Evolutionary conservation across 228 moss, liverwort and hornwort genomes (phyloP), one percentile per base, ranked within the genome.

Genomic region (Sphagnum magellanicum): DNA sequence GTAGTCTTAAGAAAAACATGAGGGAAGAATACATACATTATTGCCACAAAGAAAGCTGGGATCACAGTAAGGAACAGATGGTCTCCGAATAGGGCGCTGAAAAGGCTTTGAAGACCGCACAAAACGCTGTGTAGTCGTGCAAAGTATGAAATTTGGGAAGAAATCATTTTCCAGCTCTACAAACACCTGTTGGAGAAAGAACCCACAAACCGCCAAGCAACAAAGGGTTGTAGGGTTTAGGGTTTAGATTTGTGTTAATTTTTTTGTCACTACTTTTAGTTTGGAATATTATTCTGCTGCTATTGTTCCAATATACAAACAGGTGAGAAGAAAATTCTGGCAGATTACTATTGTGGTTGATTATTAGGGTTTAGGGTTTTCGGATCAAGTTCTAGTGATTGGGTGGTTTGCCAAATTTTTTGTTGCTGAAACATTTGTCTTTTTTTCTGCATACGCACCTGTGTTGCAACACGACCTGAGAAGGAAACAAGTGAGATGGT

Each of bases 41-140:
- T 83, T 80, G 83, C 96, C 92, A 78, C 93, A 96, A 63, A 91
- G 81, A 70, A 89, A 96, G 76, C 84, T 76, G 68, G 84, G 60
- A 52, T 88, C 86, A 16, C 80, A 77, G 69, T 73, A 73, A 63
- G 93, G 89, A 58, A 84, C 55, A 47, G 89, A 51, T 12, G 89
- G 89, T 72, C 96, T 76, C 76, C 86, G 78, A 46, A 89, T 75
- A 53, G 89, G 93, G 51, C 83, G 79, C 73, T 96, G 91, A 53
- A 82, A 89, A 70, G 91, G 78, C 74, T 80, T 92, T n/a, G 75
- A 63, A 49, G 96, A 91, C 73, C 91, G 87, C 60, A 93, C 92
- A 79, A 96, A 93, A 68, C 96, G 75, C 81, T 91, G 91, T 17
- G 96, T 96, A 49, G 96, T 96, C 46, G 92, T 93, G 80, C 96